Conservation (phyloP, 768 basidiomycete genomes). For the Tricholoma sp. region DNA sequence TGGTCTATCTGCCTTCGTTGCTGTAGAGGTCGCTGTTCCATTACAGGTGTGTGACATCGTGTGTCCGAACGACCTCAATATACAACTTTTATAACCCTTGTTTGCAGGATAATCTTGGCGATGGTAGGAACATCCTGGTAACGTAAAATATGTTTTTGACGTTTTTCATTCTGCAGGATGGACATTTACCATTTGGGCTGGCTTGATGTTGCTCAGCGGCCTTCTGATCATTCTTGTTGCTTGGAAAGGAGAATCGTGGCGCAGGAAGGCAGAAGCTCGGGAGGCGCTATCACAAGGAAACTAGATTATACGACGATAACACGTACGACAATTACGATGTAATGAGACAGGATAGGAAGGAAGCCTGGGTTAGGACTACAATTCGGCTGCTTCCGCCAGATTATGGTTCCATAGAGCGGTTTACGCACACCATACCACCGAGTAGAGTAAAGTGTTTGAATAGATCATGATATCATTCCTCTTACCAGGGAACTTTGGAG, state of each 20-base stretch:
- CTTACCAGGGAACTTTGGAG: no score
- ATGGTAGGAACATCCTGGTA: slow-evolving; percentile 40
- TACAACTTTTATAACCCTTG: background rate
- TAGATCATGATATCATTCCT: no score
- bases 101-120: slow-evolving; percentile 47
- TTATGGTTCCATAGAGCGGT: no score
- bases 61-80: slow-evolving; percentile 12
- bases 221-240: slow-evolving; percentile 56
- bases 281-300: slow-evolving; percentile 22
- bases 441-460: no score
- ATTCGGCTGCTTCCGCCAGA: no score
- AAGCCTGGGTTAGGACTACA: no score
- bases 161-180: slow-evolving; percentile 33
- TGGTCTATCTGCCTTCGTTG: slow-evolving; percentile 64
- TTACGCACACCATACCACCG: no score
- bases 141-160: background rate
- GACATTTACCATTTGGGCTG: slow-evolving; percentile 62
- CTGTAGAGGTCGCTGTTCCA: slow-evolving; percentile 69
- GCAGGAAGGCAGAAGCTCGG: slow-evolving; percentile 40
- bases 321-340: background rate
- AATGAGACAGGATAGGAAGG: background rate
- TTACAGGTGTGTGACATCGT: slow-evolving; percentile 64
- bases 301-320: background rate
- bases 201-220: slow-evolving; percentile 46
- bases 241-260: slow-evolving; percentile 56